These are phyloP conservation scores for Talaromyces sp. DNA, from an alignment of 2,329 filamentous ascomycete species.

Conservation along the genomic window DNA sequence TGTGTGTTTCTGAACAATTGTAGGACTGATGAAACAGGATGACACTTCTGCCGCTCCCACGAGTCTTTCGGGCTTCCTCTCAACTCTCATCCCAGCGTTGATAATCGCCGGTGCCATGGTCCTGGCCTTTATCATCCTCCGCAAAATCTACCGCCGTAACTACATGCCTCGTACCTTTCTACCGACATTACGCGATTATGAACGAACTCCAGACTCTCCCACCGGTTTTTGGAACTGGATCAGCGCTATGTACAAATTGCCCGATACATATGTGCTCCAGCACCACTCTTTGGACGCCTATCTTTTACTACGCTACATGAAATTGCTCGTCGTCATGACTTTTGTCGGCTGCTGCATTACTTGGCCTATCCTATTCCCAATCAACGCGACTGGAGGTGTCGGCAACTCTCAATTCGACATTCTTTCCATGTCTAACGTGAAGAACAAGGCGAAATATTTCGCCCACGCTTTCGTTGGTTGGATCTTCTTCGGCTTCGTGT, in stretches of 20 bases:
- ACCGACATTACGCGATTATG: conserved; percentile 49
- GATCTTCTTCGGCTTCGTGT: conserved; percentile 81
- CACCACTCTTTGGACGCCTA: conserved; percentile 92
- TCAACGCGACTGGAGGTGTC: conserved; percentile 79
- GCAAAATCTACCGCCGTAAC: conserved; percentile 47
- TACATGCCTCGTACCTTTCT: conserved; percentile 57
- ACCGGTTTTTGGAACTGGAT: conserved; percentile 66
- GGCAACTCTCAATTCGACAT: conserved; percentile 66
- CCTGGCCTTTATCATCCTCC: conserved; percentile 50
- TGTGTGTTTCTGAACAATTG: too few species aligned
- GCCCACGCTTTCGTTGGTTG: conserved; percentile 78
- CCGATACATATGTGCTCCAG: conserved; percentile 77
- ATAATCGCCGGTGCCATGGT: conserved; percentile 46
- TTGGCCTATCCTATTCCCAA: conserved; percentile 82
- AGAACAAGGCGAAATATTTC: conserved; percentile 65
- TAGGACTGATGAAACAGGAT: not conserved
- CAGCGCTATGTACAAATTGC: conserved; percentile 60
- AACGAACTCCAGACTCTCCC: conserved; percentile 59
- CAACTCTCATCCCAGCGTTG: conserved; percentile 48
- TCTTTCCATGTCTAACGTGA: conserved; percentile 74
- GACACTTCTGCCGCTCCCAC: conserved; percentile 25
- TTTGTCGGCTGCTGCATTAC: conserved; percentile 79
- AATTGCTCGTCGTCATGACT: conserved; percentile 72
- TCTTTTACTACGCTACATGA: conserved; percentile 83
- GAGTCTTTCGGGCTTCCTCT: conserved; percentile 46